phyloP scores from a whole-genome alignment of 2,329 filamentous ascomycete genomes.

The Fusarium sp. region DNA sequence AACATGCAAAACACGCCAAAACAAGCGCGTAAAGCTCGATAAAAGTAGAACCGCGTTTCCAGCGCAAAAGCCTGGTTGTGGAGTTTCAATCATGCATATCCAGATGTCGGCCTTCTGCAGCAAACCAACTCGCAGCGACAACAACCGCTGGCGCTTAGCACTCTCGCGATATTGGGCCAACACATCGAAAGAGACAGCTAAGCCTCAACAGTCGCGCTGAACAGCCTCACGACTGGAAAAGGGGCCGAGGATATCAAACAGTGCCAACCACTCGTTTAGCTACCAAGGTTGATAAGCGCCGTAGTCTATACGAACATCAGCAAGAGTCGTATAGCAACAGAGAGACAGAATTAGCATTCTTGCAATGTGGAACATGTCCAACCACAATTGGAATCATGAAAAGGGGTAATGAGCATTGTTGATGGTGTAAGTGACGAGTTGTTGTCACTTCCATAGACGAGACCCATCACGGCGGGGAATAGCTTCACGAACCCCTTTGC shows the following conservation, averaged over 20 bases:
- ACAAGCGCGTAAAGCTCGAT: neutral
- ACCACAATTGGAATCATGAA: neutral
- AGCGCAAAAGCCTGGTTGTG: neutral
- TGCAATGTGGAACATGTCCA: neutral
- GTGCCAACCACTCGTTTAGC: neutral
- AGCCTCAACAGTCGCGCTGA: neutral
- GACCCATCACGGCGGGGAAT: neutral
- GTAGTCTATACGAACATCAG: neutral
- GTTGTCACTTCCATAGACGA: neutral
- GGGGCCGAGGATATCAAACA: neutral
- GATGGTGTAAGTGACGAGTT: neutral
- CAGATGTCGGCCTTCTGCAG: neutral
- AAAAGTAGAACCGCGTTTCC: neutral
- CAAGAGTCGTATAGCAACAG: neutral
- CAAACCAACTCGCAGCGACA: neutral
- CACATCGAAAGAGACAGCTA: neutral
- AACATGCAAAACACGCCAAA: neutral
- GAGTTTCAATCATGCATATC: neutral
- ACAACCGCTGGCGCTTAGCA: neutral
- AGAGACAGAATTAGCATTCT: neutral
- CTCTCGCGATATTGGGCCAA: neutral
- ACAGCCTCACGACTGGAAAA: neutral
- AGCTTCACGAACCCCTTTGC: neutral
- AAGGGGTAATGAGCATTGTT: neutral
- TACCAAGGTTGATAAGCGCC: neutral